Percentiles rank a stretch among this genome's conserved stretches.
phyloP scores from a whole-genome alignment of 116 monocot species.

The Trichopus zeylanicus region DNA sequence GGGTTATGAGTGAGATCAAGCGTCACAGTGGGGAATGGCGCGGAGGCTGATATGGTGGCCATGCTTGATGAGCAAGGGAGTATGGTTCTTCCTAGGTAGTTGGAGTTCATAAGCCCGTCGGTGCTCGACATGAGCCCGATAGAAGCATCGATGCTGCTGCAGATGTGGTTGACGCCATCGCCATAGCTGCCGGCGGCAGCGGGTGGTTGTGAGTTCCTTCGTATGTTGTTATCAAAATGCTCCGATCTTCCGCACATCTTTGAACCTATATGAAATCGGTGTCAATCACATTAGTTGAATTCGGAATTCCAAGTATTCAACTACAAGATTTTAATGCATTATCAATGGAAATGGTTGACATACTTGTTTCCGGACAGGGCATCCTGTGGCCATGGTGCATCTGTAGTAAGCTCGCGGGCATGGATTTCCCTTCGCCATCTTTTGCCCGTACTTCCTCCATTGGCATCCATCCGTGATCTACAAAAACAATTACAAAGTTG shows the following conservation, averaged over 20 bases:
- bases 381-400: constrained; percentile 29
- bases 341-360: too few species aligned
- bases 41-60: constrained; percentile 47
- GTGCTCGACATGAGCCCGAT: constrained; percentile 43
- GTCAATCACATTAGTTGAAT: too few species aligned
- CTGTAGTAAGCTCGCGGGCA: constrained; percentile 29
- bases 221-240: constrained; percentile 37
- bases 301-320: too few species aligned
- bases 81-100: constrained; percentile 29
- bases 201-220: constrained; percentile 50
- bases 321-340: too few species aligned
- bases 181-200: constrained; percentile 46
- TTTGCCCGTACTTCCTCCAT: constrained; percentile 37
- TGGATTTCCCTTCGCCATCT: constrained; percentile 36
- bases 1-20: constrained; percentile 32
- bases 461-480: constrained; percentile 46
- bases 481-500: neutral
- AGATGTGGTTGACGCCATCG: constrained; percentile 45
- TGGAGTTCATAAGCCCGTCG: constrained; percentile 39
- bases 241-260: constrained; percentile 35
- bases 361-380: constrained; percentile 34
- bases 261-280: constrained; percentile 23
- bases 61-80: constrained; percentile 35
- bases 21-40: constrained; percentile 46
- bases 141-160: constrained; percentile 46